Conservation (phyloP, 1,139 yeast species). For the Meyerozyma guilliermondii region DNA sequence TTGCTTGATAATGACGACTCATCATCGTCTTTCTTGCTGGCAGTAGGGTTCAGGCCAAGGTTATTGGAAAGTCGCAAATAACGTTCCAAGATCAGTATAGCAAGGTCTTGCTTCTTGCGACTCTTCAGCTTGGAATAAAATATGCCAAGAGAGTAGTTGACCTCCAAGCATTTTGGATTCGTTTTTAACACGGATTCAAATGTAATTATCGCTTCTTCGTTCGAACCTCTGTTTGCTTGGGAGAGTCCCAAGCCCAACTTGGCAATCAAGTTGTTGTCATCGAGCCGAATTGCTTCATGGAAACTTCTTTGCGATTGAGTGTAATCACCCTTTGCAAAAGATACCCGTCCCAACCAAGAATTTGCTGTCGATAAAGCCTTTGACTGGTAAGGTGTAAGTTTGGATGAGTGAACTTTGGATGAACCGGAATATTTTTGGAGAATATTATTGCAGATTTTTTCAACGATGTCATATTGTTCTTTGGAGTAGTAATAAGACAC, state of each 20-base stretch:
- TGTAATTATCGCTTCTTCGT: conserved; percentile 81
- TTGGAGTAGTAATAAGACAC: conserved; percentile 57
- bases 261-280: conserved; percentile 62
- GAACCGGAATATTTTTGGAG: conserved; percentile 31
- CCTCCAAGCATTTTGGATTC: conserved; percentile 70
- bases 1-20: conserved; percentile 30
- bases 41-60: conserved; percentile 30
- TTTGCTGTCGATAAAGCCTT: conserved; percentile 67
- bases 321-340: conserved; percentile 54
- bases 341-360: conserved; percentile 82
- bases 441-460: conserved; percentile 51
- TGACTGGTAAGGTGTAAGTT: conserved; percentile 24
- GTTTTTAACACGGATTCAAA: conserved; percentile 70
- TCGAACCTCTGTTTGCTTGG: conserved; percentile 65
- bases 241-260: conserved; percentile 85
- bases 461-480: conserved; percentile 52
- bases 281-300: conserved; percentile 62
- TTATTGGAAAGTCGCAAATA: conserved; percentile 58
- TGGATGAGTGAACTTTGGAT: conserved; percentile 19
- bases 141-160: conserved; percentile 69
- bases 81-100: conserved; percentile 65
- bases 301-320: conserved; percentile 68
- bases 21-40: conserved; percentile 15
- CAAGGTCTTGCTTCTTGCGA: conserved; percentile 37
- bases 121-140: conserved; percentile 53